These are phyloP conservation scores for Rhizodiscina lignyota DNA, from an alignment of 495 filamentous ascomycete species.

Conservation along the genomic window DNA sequence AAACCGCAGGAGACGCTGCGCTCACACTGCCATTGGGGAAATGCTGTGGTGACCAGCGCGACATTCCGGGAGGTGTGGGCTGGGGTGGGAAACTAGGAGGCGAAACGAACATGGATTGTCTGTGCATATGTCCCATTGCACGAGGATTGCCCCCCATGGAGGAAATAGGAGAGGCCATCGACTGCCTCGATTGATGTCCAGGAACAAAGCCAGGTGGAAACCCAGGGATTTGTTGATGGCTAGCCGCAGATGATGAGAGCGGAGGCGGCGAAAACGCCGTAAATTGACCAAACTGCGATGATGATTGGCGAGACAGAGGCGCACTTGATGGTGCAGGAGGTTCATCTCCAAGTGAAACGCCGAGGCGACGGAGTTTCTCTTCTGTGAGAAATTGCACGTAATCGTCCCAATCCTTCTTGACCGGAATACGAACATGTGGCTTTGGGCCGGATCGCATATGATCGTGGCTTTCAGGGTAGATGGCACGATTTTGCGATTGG, in stretches of 20 bases:
- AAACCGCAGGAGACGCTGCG: neutral
- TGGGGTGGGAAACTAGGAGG: constrained; percentile 15
- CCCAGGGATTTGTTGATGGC: constrained; percentile 20
- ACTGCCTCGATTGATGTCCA: constrained; percentile 14
- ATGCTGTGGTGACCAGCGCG: constrained; percentile 36
- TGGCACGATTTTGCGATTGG: constrained; percentile 41
- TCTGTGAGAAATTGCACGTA: constrained; percentile 73
- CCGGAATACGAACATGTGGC: constrained; percentile 57
- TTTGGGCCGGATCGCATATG: constrained; percentile 28
- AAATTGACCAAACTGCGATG: constrained; percentile 41
- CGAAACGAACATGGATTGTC: constrained; percentile 21
- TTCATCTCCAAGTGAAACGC: constrained; percentile 64
- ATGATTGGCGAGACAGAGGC: constrained; percentile 39
- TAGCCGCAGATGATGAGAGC: constrained; percentile 47
- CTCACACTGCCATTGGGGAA: constrained; percentile 11
- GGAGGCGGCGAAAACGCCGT: constrained; percentile 65
- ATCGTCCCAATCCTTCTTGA: constrained; percentile 60
- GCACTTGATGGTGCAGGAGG: constrained; percentile 25
- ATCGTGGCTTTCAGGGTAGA: constrained; percentile 49
- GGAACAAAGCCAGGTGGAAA: constrained; percentile 6
- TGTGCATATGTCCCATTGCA: constrained; percentile 19
- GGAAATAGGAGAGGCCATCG: constrained; percentile 22
- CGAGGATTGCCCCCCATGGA: constrained; percentile 19
- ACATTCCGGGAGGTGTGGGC: constrained; percentile 11
- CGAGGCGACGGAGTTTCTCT: constrained; percentile 78